Evolutionary conservation across 345 rosid species (phyloP), one percentile per base, ranked within the genome.

Genomic region (Gossypium raimondii): DNA sequence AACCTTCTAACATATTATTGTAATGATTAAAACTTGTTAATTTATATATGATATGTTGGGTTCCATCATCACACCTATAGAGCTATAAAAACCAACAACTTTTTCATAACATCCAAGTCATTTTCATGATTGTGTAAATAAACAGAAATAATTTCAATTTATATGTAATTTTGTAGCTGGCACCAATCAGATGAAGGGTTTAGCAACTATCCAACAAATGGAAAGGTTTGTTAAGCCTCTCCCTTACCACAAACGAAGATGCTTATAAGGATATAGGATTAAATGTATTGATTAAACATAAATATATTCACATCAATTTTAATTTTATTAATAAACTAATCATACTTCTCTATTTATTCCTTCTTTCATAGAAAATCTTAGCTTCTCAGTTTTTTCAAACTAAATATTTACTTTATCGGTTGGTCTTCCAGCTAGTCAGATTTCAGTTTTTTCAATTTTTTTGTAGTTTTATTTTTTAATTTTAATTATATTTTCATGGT

Each of bases 61-160:
- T 78, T 81, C 81, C 81, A 79, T 83, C 79, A 77, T 81, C 82
- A 77, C 82, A 51, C 79, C 83, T 76, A 70, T 43, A 52, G 76
- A 60, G 72, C 73, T 43, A 63, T 43, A 51, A 73, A 34, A 47
- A 8, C 9, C 11, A 57, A 59, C 72, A 17, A 20, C 72, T 38
- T 66, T 48, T 55, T 50, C 14, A 18, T 65, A 71, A 38, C 73
- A 50, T 38, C 50, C 14, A 20, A 58, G 78, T 86, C 80, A 43
- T 77, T 78, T 83, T 84, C 83, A 18, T 75, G 68, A 67, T 58
- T 57, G 82, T 74, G 81, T 14, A 47, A 47, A 51, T 77, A 81
- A 47, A 52, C 48, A 18, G 41, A 47, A 14, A 22, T n/a, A 29
- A 29, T 4, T 0, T 1, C 10, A 9, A 3, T 9, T 11, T 43